These are phyloP conservation scores for Xylariales sp. DNA, from an alignment of 2,329 filamentous ascomycete species.

Conservation along the genomic window DNA sequence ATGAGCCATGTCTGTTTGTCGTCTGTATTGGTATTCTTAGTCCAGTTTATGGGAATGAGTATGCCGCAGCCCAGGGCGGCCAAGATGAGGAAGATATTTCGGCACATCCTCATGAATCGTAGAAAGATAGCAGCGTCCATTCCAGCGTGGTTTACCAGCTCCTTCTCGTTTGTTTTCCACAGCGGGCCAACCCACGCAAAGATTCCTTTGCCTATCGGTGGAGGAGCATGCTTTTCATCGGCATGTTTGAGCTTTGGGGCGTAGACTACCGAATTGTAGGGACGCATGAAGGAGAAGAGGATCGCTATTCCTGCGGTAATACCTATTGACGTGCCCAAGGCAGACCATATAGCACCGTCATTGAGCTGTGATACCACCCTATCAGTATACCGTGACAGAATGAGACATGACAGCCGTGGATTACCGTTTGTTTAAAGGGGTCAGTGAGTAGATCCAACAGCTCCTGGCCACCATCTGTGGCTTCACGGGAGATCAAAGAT, in stretches of 20 bases:
- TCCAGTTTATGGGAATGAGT: slow-evolving; percentile 75
- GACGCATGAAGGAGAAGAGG: slow-evolving; percentile 82
- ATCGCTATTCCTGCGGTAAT: slow-evolving; percentile 70
- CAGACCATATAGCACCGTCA: slow-evolving; percentile 66
- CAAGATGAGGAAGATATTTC: slow-evolving; percentile 78
- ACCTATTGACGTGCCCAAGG: slow-evolving; percentile 73
- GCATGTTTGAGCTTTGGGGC: slow-evolving; percentile 90
- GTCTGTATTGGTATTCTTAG: slow-evolving; percentile 36
- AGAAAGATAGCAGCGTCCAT: slow-evolving; percentile 90
- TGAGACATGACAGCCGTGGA: background rate
- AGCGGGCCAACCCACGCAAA: slow-evolving; percentile 84
- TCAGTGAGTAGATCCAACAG: slow-evolving; percentile 45
- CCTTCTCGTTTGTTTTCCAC: slow-evolving; percentile 69
- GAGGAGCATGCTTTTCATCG: slow-evolving; percentile 84
- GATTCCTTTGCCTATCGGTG: slow-evolving; percentile 77
- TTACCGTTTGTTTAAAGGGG: slow-evolving; percentile 45
- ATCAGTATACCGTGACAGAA: slow-evolving; percentile 4
- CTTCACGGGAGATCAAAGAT: slow-evolving; percentile 12
- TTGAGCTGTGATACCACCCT: slow-evolving; percentile 31
- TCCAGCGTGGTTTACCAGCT: slow-evolving; percentile 76
- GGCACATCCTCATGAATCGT: slow-evolving; percentile 83
- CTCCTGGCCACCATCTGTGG: slow-evolving; percentile 33
- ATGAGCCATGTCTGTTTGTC: slow-evolving; percentile 44
- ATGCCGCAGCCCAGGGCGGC: slow-evolving; percentile 69
- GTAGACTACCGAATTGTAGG: slow-evolving; percentile 89